phyloP scores from a whole-genome alignment of 495 filamentous ascomycete species.

The Recurvomyces mirabilis region DNA sequence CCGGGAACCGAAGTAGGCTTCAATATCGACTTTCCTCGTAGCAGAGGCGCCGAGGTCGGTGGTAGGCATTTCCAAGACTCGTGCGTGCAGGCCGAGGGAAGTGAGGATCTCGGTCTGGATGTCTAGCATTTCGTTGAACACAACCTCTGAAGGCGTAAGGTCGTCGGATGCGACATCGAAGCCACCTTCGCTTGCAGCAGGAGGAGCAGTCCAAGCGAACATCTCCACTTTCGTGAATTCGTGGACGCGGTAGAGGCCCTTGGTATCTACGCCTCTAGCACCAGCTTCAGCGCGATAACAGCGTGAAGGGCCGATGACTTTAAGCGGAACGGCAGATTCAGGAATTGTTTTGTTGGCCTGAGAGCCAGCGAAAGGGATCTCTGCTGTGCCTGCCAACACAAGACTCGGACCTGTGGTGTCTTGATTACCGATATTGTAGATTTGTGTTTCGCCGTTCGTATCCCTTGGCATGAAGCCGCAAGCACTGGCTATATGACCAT shows the following conservation, averaged over 20 bases:
- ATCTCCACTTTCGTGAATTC: constrained; percentile 98
- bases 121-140: constrained; percentile 73
- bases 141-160: constrained; percentile 11
- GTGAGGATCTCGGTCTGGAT: constrained; percentile 76
- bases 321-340: constrained; percentile 54
- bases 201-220: constrained; percentile 71
- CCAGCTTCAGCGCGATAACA: constrained; percentile 94
- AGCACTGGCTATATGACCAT: constrained; percentile 76
- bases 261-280: constrained; percentile 74
- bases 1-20: constrained; percentile 84
- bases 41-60: constrained; percentile 82
- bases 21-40: constrained; percentile 77
- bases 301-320: constrained; percentile 68
- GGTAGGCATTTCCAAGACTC: constrained; percentile 85
- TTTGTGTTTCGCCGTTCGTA: constrained; percentile 78
- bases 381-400: constrained; percentile 74
- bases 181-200: constrained; percentile 9
- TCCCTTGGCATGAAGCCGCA: constrained; percentile 93
- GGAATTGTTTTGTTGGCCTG: constrained; percentile 61
- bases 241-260: constrained; percentile 95
- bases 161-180: constrained; percentile 10
- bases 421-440: constrained; percentile 51
- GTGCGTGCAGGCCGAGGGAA: constrained; percentile 68
- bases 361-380: constrained; percentile 90
- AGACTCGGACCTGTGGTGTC: constrained; percentile 41